phyloP scores from a whole-genome alignment of 106 monocot genomes.

The Ottelia alismoides region DNA sequence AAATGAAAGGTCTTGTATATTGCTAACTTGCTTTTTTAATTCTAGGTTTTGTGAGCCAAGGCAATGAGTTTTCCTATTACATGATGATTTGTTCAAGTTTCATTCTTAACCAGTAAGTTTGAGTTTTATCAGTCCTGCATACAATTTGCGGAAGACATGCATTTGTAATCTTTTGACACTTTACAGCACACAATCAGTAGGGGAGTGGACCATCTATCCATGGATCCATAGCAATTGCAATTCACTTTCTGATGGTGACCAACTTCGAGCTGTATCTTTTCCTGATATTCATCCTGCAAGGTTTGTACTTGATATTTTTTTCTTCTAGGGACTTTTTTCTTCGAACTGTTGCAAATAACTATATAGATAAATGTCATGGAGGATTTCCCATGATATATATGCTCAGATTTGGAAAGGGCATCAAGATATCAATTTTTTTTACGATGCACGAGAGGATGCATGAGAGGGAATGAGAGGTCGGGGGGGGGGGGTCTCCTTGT shows the following conservation, averaged over 20 bases:
- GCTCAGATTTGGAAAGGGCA: no score
- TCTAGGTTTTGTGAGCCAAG: conserved; percentile 77
- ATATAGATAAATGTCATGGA: no score
- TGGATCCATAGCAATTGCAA: conserved; percentile 98
- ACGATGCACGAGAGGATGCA: no score
- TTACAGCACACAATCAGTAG: conserved; percentile 50
- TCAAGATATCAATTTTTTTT: no score
- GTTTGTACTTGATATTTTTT: conserved; percentile 13
- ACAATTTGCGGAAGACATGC: conserved; percentile 2
- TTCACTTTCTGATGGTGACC: conserved; percentile 81
- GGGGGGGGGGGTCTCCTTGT: no score
- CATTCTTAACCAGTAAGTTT: conserved; percentile 90
- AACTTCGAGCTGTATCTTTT: conserved; percentile 76
- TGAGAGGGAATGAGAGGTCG: no score
- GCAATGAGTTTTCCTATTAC: conserved; percentile 99
- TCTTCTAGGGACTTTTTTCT: no score
- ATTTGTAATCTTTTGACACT: not conserved
- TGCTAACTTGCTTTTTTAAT: no score
- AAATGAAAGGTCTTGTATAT: no score
- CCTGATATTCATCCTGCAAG: conserved; percentile 94
- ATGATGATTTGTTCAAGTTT: conserved; percentile 99
- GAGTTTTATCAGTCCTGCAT: not conserved
- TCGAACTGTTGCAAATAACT: no score
- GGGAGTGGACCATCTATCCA: conserved; percentile 90
- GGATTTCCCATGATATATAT: no score